These are phyloP conservation scores for Dothideomycetidae sp. DNA, from an alignment of 2,329 filamentous ascomycete genomes.

Conservation along the genomic window DNA sequence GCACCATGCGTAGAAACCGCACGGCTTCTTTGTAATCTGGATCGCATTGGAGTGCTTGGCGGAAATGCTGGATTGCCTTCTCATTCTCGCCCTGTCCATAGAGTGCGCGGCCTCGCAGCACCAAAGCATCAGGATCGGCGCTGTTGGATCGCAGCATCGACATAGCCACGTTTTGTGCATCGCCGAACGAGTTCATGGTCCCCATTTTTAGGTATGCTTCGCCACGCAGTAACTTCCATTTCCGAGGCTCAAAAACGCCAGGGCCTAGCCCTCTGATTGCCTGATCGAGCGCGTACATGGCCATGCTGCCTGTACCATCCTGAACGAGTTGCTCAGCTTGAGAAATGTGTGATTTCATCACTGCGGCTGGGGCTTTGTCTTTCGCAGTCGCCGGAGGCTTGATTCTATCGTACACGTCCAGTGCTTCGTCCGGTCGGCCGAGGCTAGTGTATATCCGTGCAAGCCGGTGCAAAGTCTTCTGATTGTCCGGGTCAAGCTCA, in stretches of 20 bases:
- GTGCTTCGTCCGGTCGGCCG: conserved; percentile 73
- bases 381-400: conserved; percentile 67
- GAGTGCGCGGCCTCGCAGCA: conserved; percentile 72
- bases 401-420: conserved; percentile 69
- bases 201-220: conserved; percentile 90
- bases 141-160: conserved; percentile 69
- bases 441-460: conserved; percentile 81
- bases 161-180: conserved; percentile 89
- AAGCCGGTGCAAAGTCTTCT: conserved; percentile 76
- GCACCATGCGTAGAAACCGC: conserved; percentile 76
- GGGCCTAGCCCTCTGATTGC: conserved; percentile 67
- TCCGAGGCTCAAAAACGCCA: conserved; percentile 67
- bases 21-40: conserved; percentile 82
- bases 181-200: conserved; percentile 72
- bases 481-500: conserved; percentile 69
- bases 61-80: conserved; percentile 84
- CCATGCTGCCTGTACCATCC: conserved; percentile 76
- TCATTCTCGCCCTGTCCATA: conserved; percentile 91
- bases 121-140: conserved; percentile 85
- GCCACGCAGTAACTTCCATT: conserved; percentile 86
- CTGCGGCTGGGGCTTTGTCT: conserved; percentile 67
- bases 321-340: conserved; percentile 66
- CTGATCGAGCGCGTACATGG: conserved; percentile 77
- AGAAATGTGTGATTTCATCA: conserved; percentile 70
- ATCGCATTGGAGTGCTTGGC: conserved; percentile 77